These are phyloP conservation scores for Leptographium wingfieldii DNA, from an alignment of 2,329 filamentous ascomycete species.

Conservation along the genomic window DNA sequence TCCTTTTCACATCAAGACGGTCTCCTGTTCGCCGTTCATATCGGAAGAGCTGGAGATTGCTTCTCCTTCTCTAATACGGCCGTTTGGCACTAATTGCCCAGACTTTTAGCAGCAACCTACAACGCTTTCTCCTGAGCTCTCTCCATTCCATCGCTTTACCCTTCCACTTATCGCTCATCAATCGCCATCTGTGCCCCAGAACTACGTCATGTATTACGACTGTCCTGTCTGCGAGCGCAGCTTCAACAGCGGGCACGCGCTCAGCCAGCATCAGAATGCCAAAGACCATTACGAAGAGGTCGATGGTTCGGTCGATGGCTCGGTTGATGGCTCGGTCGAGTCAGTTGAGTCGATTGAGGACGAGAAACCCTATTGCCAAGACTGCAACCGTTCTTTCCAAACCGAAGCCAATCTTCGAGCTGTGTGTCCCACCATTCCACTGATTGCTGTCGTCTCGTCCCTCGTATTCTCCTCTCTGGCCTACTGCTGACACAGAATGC, in stretches of 20 bases:
- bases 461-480: not conserved
- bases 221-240: not conserved
- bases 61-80: too few species aligned
- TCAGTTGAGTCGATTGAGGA: not conserved
- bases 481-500: not conserved
- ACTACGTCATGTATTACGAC: not conserved
- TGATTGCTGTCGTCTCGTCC: too few species aligned
- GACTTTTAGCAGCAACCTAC: too few species aligned
- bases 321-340: not conserved
- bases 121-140: not conserved
- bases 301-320: not conserved
- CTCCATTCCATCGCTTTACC: not conserved
- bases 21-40: too few species aligned
- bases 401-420: conserved; percentile 17
- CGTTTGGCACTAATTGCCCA: not conserved
- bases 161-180: not conserved
- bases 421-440: conserved; percentile 8
- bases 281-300: not conserved
- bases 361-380: not conserved
- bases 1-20: too few species aligned
- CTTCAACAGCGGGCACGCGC: not conserved
- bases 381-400: not conserved
- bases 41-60: too few species aligned
- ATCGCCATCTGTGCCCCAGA: not conserved
- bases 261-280: not conserved